phyloP scores from a whole-genome alignment of 345 rosid genomes.

The Laguncularia racemosa region DNA sequence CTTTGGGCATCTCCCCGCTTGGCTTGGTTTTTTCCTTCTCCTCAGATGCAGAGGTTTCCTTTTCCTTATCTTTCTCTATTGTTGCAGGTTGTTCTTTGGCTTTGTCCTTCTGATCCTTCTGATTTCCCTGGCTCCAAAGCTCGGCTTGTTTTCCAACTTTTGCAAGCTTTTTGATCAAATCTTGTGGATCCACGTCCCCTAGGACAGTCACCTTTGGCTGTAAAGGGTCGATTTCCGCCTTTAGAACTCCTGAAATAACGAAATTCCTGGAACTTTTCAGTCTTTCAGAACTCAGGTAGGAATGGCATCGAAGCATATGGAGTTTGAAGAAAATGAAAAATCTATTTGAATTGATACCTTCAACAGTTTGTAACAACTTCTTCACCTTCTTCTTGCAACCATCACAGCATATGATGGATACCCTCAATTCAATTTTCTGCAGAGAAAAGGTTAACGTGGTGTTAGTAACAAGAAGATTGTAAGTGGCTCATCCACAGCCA shows the following conservation, averaged over 20 bases:
- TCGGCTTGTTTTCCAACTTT: slow-evolving; percentile 54
- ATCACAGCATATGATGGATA: slow-evolving; percentile 49
- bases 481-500: neutral
- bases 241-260: slow-evolving; percentile 36
- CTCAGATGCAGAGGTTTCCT: slow-evolving; percentile 7
- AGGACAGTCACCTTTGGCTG: slow-evolving; percentile 39
- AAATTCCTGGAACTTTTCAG: too few species aligned
- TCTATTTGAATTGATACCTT: slow-evolving; percentile 25
- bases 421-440: slow-evolving; percentile 57
- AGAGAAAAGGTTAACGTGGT: neutral
- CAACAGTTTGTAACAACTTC: slow-evolving; percentile 34
- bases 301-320: neutral
- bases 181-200: slow-evolving; percentile 34
- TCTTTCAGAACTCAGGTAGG: neutral
- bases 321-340: neutral
- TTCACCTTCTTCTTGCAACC: slow-evolving; percentile 64
- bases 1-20: neutral
- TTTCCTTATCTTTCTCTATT: slow-evolving; percentile 6
- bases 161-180: slow-evolving; percentile 31
- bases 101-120: slow-evolving; percentile 14
- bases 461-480: neutral
- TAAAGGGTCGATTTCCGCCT: slow-evolving; percentile 33
- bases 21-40: slow-evolving; percentile 6
- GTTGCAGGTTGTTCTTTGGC: slow-evolving; percentile 7
- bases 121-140: slow-evolving; percentile 22